Percentiles rank a stretch among this genome's conserved stretches.
Conservation (phyloP, 345 rosid genomes). For the Populus tremula region DNA sequence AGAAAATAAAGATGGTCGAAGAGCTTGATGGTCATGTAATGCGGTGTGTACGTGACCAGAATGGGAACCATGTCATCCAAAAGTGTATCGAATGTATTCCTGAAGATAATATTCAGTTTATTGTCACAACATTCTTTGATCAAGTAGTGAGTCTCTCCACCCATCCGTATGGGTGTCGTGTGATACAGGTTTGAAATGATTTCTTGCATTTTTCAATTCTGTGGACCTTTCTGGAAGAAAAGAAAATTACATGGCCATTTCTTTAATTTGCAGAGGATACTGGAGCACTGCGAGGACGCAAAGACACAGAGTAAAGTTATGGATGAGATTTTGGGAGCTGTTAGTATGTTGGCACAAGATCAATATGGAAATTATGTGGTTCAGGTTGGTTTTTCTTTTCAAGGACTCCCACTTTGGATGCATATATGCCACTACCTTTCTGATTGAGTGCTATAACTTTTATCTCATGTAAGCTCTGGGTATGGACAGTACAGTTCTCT, state of each 20-base stretch:
- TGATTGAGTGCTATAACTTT: background rate
- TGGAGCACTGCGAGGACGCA: slow-evolving; percentile 77
- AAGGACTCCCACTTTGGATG: background rate
- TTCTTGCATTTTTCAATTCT: background rate
- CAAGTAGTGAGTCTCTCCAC: slow-evolving; percentile 81
- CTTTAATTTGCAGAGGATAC: slow-evolving; percentile 53
- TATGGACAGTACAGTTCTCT: background rate
- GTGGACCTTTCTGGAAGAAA: background rate
- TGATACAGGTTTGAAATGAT: slow-evolving; percentile 63
- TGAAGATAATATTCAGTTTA: slow-evolving; percentile 76
- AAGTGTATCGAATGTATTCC: slow-evolving; percentile 95
- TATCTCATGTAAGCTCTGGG: background rate
- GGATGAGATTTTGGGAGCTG: slow-evolving; percentile 75
- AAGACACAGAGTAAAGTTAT: slow-evolving; percentile 78
- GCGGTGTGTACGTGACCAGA: slow-evolving; percentile 97
- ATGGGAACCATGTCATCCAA: slow-evolving; percentile 96
- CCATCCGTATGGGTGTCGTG: slow-evolving; percentile 97
- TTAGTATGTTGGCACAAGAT: slow-evolving; percentile 90
- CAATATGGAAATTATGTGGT: slow-evolving; percentile 97
- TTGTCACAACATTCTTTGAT: slow-evolving; percentile 78
- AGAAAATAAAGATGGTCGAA: slow-evolving; percentile 76
- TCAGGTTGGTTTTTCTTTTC: slow-evolving; percentile 57
- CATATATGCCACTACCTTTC: background rate
- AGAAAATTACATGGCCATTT: background rate
- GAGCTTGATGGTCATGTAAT: slow-evolving; percentile 92